Percentiles rank a stretch among this genome's conserved stretches.
Evolutionary conservation across 495 filamentous ascomycete genomes (phyloP).

Genomic region (Aspergillus steynii): DNA sequence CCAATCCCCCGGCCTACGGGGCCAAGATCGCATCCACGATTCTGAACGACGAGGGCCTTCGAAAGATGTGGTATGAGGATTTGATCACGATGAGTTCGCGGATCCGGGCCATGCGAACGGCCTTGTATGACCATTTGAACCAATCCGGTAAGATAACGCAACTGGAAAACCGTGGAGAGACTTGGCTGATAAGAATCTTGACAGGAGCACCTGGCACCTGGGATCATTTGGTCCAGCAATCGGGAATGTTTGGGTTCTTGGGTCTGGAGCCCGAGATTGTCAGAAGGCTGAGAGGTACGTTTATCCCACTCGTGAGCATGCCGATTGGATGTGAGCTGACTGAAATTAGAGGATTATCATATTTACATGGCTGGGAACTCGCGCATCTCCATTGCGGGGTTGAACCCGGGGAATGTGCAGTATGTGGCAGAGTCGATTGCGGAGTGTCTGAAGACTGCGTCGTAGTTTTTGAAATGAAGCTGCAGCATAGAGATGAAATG

Average conservation of each 20-base stretch:
- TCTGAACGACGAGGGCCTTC: conserved; percentile 25
- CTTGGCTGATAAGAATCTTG: background rate
- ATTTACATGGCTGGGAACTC: conserved; percentile 41
- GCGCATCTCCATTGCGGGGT: conserved; percentile 41
- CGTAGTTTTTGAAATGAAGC: background rate
- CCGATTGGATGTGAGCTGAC: background rate
- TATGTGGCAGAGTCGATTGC: conserved; percentile 40
- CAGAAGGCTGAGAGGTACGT: conserved; percentile 30
- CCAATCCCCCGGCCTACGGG: conserved; percentile 41
- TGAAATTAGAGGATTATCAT: conserved; percentile 33
- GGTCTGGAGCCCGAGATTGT: conserved; percentile 31
- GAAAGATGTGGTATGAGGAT: conserved; percentile 39
- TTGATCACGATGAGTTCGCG: conserved; percentile 40
- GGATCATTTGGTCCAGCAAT: conserved; percentile 36
- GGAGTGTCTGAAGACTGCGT: conserved; percentile 13
- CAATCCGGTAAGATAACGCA: conserved; percentile 14
- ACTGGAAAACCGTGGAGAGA: background rate
- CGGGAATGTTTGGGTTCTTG: conserved; percentile 46
- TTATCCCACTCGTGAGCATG: background rate
- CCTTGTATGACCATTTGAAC: conserved; percentile 26
- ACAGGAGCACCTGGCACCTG: conserved; percentile 35
- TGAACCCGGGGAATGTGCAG: conserved; percentile 39
- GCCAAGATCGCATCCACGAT: conserved; percentile 40
- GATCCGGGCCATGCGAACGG: conserved; percentile 35
- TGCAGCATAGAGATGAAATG: too few relatives aligned